Base-by-base conservation (phyloP, 805 yeast genomes). In the Metschnikowia corniflorae region DNA sequence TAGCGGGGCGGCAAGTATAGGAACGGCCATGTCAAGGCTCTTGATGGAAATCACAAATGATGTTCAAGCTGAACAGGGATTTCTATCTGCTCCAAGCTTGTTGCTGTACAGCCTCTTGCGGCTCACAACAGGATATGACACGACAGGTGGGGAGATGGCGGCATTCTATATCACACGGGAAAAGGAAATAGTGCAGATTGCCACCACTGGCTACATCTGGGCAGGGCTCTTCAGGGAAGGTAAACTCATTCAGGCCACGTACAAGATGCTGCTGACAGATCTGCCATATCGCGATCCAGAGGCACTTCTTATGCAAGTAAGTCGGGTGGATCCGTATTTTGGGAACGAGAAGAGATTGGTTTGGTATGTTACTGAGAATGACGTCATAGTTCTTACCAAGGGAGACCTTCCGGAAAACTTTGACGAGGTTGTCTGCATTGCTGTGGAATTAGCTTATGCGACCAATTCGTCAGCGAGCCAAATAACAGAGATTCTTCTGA, bases 121-220 rank as follows among this genome's bases (percentile, higher is more conserved):
- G n/a, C n/a, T n/a, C n/a, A n/a, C n/a, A n/a, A n/a, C n/a, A n/a
- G n/a, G n/a, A n/a, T n/a, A n/a, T n/a, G n/a, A n/a, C n/a, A n/a
- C n/a, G n/a, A n/a, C 23, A 21, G 12, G 5, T 21, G n/a, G 12
- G 5, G 3, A 3, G 24, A 21, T 21, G 12, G 24, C 24, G 3
- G 12, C 24, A 5, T 19, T 35, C 14, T 29, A 25, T 12, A 30
- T 18, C 5, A 35, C 39, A 4, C 20, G n/a, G 10, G 2, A 15
- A 8, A 19, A 20, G 3, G 12, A 29, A 7, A 19, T 4, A 2
- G 15, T 35, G 13, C 30, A 35, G 23, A 14, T 35, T 6, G 29
- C 29, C 21, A 24, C 16, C 6, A 29, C 39, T 5, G 39, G 39
- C 10, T 16, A 16, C 8, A n/a, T 35, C n/a, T 35, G 39, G 39